Evolutionary conservation across 2,329 filamentous ascomycete genomes (phyloP), one percentile per base, ranked within the genome.

Genomic region (Aspergillus felis): DNA sequence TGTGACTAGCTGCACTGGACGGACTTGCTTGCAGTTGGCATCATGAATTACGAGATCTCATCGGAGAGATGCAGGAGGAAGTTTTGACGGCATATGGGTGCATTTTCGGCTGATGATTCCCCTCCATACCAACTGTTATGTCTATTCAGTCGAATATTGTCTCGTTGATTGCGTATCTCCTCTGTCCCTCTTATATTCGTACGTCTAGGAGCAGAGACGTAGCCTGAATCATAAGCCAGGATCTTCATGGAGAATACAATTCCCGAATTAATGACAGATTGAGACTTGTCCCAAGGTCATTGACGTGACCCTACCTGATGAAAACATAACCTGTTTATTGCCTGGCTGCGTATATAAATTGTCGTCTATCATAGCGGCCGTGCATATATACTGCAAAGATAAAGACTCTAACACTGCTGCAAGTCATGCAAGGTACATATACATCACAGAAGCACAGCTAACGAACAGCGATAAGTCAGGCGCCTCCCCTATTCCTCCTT

Each of bases 401-500:
- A 38, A 38, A 17, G 32, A 4, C 4, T 17, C 32, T 38, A 17
- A 2, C 32, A n/a, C 14, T 17, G 14, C 32, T 38, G 32, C 32
- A 38, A 38, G 32, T 38, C 14, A 38, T 38, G 32, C 32, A 38
- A 17, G 32, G 14, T 7, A 38, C 32, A 17, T 38, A 38, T 17
- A 38, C 32, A 38, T 38, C 14, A 7, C 14, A 17, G 32, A 38
- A 38, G 32, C 32, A 17, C 32, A 17, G 32, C 14, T 38, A 7
- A 38, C 5, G 32, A 38, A 17, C 14, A 7, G 5, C 6, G 1
- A 38, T 38, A n/a, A 38, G 14, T 3, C 28, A 51, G 14, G 24
- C 20, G 8, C 4, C n/a, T 44, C 32, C 4, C 29, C 29, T 54
- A 71, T 41, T 64, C 59, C 53, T 69, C 61, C 63, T 78, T 74